A percentile compares a stretch with the other conserved stretches of the same genome.
These are phyloP conservation scores for Nicotiana obtusifolia DNA, from an alignment of 257 asterid species.

Conservation along the genomic window DNA sequence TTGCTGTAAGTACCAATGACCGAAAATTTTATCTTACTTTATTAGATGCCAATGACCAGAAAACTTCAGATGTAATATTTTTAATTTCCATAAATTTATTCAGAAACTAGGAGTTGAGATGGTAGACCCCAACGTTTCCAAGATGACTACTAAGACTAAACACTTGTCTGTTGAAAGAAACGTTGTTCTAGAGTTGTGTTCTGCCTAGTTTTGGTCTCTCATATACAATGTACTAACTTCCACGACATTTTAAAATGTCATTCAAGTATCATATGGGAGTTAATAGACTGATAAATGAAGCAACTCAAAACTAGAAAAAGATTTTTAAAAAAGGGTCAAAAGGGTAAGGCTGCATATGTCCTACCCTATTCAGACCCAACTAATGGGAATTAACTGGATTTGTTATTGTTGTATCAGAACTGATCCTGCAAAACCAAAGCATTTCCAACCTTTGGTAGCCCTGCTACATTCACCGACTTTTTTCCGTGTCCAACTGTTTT, in stretches of 20 bases:
- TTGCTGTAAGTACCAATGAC: neutral
- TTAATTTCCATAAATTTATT: neutral
- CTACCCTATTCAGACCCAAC: no score
- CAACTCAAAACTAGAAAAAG: neutral
- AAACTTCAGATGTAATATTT: neutral
- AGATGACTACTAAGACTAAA: neutral
- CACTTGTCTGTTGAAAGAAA: neutral
- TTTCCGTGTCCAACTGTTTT: neutral
- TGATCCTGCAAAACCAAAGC: neutral
- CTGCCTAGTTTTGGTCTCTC: neutral
- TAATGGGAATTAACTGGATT: no score
- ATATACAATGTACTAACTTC: neutral
- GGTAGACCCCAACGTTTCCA: neutral
- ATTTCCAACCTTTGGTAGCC: neutral
- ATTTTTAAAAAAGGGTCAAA: neutral
- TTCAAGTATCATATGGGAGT: neutral
- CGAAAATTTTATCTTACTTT: neutral
- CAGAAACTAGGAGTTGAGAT: neutral
- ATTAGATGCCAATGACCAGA: neutral
- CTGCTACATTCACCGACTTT: neutral
- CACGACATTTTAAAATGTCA: neutral
- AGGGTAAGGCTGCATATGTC: no score
- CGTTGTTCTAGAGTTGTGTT: neutral
- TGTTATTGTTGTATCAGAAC: neutral
- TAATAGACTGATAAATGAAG: neutral